A percentile compares a stretch with the other conserved stretches of the same genome.
Evolutionary conservation across 805 yeast species (phyloP).

Genomic region (Saccharomycopsis fibuligera): DNA sequence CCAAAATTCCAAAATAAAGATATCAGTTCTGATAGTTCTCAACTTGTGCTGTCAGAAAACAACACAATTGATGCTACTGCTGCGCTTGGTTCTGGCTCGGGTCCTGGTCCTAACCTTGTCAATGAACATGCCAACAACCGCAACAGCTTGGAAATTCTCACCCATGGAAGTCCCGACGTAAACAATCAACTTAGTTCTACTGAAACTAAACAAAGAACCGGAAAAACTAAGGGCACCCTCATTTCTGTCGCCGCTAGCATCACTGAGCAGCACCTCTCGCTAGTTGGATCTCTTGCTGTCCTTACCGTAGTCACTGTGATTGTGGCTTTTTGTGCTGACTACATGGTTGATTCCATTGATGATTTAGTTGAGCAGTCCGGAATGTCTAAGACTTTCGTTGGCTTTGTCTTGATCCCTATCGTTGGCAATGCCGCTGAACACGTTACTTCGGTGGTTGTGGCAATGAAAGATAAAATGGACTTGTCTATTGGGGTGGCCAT

Average conservation of each 20-base stretch:
- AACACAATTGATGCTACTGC: too few relatives aligned
- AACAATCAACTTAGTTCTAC: neutral
- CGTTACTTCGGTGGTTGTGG: constrained; percentile 92
- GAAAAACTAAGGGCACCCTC: constrained; percentile 13
- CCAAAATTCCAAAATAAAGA: neutral
- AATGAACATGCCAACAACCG: neutral
- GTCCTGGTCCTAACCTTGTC: neutral
- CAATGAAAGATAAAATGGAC: constrained; percentile 95
- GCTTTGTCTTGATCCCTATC: constrained; percentile 87
- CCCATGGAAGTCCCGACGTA: neutral
- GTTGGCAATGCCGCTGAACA: constrained; percentile 99
- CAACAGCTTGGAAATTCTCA: neutral
- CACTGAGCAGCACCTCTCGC: constrained; percentile 32
- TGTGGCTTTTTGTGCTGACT: constrained; percentile 90
- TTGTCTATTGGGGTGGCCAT: constrained; percentile 94
- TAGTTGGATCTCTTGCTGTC: constrained; percentile 38
- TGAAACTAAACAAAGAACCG: neutral
- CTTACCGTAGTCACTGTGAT: constrained; percentile 62
- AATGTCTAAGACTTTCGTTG: constrained; percentile 89
- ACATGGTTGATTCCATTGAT: constrained; percentile 88
- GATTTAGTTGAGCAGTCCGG: constrained; percentile 78
- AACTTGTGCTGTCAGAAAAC: neutral
- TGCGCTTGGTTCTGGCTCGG: too few relatives aligned
- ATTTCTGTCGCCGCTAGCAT: constrained; percentile 24
- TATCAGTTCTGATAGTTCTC: neutral